Percentiles rank a stretch among this genome's conserved stretches.
These are phyloP conservation scores for Irpex lacteus DNA, from an alignment of 1,284 basidiomycete genomes.

Conservation along the genomic window DNA sequence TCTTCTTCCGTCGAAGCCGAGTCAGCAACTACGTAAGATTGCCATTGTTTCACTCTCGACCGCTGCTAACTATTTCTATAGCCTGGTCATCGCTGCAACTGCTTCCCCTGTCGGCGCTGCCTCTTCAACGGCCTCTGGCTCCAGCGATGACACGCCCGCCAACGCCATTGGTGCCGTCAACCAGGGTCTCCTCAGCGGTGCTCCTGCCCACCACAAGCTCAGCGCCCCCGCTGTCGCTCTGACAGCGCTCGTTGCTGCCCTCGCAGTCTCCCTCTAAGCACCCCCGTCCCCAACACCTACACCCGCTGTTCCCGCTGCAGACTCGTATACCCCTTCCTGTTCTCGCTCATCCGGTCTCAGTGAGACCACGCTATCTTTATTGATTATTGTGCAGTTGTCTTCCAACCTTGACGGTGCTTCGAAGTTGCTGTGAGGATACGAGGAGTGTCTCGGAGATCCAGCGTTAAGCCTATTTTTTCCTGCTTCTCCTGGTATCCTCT, in stretches of 20 bases:
- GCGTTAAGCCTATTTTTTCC: no score
- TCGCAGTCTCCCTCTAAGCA: conserved; percentile 25
- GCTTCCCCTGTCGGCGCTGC: conserved; percentile 19
- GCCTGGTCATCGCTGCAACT: conserved; percentile 17
- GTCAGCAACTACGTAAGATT: conserved; percentile 22
- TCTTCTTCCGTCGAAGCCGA: conserved; percentile 5
- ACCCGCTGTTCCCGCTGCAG: conserved; percentile 1
- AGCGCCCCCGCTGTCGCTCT: conserved; percentile 25
- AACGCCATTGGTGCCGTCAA: conserved; percentile 51
- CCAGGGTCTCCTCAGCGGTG: conserved; percentile 39
- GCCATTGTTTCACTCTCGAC: conserved; percentile 4
- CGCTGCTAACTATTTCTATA: conserved; percentile 4
- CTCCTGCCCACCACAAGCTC: conserved; percentile 24
- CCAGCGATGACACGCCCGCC: conserved; percentile 10
- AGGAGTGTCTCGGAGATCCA: background rate
- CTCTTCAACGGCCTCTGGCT: conserved; percentile 18
- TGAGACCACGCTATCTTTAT: conserved; percentile 3
- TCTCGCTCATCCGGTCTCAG: background rate
- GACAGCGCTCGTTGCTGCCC: conserved; percentile 26
- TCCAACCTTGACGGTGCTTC: conserved; percentile 4
- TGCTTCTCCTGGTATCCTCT: background rate
- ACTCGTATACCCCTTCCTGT: background rate
- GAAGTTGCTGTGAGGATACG: background rate
- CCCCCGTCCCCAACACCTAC: background rate
- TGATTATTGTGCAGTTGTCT: background rate